Evolutionary conservation across 31 red algal genomes (phyloP), one percentile per base, ranked within the genome.

Genomic region (Endocladia muricata): DNA sequence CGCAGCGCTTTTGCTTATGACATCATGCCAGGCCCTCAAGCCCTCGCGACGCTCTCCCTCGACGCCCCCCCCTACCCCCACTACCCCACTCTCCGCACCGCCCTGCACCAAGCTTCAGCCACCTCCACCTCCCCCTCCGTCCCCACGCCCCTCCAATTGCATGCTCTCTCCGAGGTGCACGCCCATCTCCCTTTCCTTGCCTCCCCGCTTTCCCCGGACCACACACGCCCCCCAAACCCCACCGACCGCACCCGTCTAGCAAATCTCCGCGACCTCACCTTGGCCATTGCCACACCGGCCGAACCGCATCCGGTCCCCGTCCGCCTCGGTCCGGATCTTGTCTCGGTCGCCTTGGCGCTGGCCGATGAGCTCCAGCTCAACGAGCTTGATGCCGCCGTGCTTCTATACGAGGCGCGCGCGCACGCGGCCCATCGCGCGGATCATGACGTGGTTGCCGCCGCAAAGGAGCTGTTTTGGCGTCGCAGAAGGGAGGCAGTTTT

Each of bases 311-410:
- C 28, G 4, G 28, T 49, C 15, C 41, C 36, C 8, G 58, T 84
- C 30, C 36, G 72, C 9, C 79, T 91, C 8, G 88, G 79, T 35
- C 51, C 88, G 3, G 88, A 91, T 57, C 54, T 84, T 37, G 78
- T 91, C 17, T 74, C 78, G 32, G 88, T 84, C 8, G 79, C 88
- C 31, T 58, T 79, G 35, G 88, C 88, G 3, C 74, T 91, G 26
- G 63, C 88, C 31, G 88, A 91, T 49, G 88, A 91, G 65, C 88
- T 91, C n/a, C 57, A 84, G 26, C 58, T 91, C 56, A 91, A 91
- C 66, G 88, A 91, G 34, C 23, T 83, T 17, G 79, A 91, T 44
- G 78, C 88, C 23, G 88, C 65, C n/a, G 64, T 84, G 19, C 51
- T 91, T 28, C 73, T 91, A 2, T 84, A 39, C 60, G 78, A 91